phyloP scores from a whole-genome alignment of 257 asterid genomes.

The Mitragyna speciosa region DNA sequence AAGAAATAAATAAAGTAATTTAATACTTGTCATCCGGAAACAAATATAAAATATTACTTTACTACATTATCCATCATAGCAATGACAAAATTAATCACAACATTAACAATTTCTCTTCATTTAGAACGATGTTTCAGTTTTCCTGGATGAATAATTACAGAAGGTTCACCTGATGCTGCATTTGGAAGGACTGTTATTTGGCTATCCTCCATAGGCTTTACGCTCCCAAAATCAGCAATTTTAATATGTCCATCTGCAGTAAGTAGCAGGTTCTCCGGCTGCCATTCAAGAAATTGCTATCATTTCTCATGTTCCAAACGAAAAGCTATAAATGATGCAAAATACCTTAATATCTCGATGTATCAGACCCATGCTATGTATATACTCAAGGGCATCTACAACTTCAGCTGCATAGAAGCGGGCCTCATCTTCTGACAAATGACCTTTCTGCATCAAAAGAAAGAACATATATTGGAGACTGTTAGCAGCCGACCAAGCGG shows the following conservation, averaged over 20 bases:
- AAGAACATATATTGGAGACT: constrained; percentile 22
- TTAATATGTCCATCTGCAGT: constrained; percentile 89
- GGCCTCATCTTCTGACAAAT: constrained; percentile 83
- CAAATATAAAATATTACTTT: not conserved
- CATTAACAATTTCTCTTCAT: not conserved
- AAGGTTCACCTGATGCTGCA: constrained; percentile 84
- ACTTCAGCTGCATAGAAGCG: constrained; percentile 96
- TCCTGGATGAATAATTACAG: constrained; percentile 3
- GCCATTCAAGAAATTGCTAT: constrained; percentile 44
- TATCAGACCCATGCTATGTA: constrained; percentile 92
- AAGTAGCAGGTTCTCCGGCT: constrained; percentile 98
- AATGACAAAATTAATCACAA: not conserved
- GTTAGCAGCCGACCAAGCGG: constrained; percentile 13
- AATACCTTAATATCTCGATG: constrained; percentile 97
- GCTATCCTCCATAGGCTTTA: constrained; percentile 97
- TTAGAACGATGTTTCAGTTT: not conserved
- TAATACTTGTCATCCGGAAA: constrained; percentile 64
- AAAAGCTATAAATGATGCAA: constrained; percentile 17
- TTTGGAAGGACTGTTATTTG: constrained; percentile 89
- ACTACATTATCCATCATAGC: not conserved
- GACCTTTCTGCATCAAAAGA: constrained; percentile 77
- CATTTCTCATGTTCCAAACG: constrained; percentile 16
- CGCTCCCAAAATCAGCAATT: constrained; percentile 99
- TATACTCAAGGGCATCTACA: constrained; percentile 97
- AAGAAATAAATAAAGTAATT: not conserved